A percentile compares a stretch with the other conserved stretches of the same genome.
phyloP scores from a whole-genome alignment of 768 basidiomycete species.

The Tephrocybe sp. region DNA sequence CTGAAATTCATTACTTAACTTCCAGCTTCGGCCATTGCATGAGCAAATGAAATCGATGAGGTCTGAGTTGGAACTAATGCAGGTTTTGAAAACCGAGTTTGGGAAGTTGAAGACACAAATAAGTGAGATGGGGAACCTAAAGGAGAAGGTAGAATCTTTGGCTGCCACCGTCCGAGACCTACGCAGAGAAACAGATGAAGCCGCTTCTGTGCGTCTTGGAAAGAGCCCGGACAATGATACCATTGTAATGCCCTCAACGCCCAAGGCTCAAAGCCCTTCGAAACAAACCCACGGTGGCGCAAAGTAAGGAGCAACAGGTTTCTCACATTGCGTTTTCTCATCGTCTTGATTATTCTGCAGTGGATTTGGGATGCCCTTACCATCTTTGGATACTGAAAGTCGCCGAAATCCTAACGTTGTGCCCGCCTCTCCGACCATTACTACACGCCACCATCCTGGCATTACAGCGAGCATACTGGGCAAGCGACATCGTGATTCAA shows the following conservation, averaged over 20 bases:
- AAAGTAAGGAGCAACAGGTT: constrained; percentile 5
- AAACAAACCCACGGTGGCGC: background rate
- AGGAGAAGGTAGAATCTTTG: constrained; percentile 35
- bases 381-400: background rate
- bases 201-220: constrained; percentile 21
- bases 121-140: constrained; percentile 31
- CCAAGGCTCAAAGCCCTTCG: constrained; percentile 6
- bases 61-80: constrained; percentile 40
- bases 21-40: constrained; percentile 51
- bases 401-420: background rate
- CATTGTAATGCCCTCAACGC: constrained; percentile 11
- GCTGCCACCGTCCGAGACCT: constrained; percentile 30
- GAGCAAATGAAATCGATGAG: constrained; percentile 48
- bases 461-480: constrained; percentile 53
- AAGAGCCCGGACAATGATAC: constrained; percentile 21
- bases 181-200: constrained; percentile 22
- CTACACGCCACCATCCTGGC: constrained; percentile 33
- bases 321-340: background rate
- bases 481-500: constrained; percentile 62
- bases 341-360: no score
- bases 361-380: constrained; percentile 20
- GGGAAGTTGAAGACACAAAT: constrained; percentile 32
- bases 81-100: constrained; percentile 32
- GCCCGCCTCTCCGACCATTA: constrained; percentile 3
- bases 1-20: constrained; percentile 2